Conservation (phyloP, 257 asterid genomes). For the Verbena officinalis region DNA sequence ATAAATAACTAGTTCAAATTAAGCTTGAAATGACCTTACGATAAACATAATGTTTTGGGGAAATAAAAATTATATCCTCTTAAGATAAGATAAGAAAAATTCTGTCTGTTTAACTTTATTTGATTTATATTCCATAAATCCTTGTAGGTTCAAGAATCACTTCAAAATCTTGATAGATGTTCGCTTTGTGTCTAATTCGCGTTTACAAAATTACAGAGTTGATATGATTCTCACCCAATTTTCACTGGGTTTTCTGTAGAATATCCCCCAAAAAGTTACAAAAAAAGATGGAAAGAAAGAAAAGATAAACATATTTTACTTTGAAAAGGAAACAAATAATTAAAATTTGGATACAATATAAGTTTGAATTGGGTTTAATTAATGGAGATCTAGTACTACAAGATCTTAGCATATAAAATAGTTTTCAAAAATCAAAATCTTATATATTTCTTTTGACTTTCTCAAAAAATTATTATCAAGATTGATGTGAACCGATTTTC, state of each 20-base stretch:
- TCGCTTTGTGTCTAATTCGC: background rate
- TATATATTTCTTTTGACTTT: too few relatives aligned
- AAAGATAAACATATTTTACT: too few relatives aligned
- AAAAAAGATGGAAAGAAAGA: too few relatives aligned
- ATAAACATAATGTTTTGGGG: background rate
- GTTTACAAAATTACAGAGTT: background rate
- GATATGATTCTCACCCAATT: slow-evolving; percentile 3
- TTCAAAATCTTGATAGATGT: background rate
- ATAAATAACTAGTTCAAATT: too few relatives aligned
- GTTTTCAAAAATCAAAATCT: too few relatives aligned
- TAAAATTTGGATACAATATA: too few relatives aligned
- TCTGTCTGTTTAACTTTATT: slow-evolving; percentile 33
- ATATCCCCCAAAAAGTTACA: background rate
- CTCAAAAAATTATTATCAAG: too few relatives aligned
- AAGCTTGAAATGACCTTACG: slow-evolving; percentile 31
- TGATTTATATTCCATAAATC: slow-evolving; percentile 42
- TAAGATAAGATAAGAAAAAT: slow-evolving; percentile 43
- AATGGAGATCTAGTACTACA: too few relatives aligned
- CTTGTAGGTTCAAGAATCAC: slow-evolving; percentile 24
- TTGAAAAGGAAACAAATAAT: too few relatives aligned
- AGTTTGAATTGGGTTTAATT: too few relatives aligned
- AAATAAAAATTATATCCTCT: slow-evolving; percentile 24
- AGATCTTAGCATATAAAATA: too few relatives aligned
- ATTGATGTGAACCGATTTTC: too few relatives aligned
- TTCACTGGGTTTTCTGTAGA: background rate